Conservation (phyloP, 2,329 filamentous ascomycete species). For the Pestalotiopsis fici region DNA sequence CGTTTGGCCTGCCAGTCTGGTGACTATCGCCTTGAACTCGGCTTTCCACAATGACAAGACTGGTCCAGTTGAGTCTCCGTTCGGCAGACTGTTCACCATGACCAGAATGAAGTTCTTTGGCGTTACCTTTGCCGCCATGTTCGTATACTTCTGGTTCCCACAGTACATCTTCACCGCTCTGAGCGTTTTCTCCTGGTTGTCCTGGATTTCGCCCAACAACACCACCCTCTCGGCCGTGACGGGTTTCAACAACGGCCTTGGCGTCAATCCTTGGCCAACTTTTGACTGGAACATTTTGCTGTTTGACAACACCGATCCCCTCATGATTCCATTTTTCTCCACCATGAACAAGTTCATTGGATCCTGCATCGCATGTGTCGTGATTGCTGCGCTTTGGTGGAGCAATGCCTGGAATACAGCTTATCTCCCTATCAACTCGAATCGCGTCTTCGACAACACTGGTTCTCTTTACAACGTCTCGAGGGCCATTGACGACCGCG, state of each 20-base stretch:
- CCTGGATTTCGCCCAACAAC: constrained; percentile 48
- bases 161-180: constrained; percentile 48
- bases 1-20: constrained; percentile 49
- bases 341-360: constrained; percentile 65
- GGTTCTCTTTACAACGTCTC: constrained; percentile 47
- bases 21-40: constrained; percentile 46
- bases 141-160: constrained; percentile 53
- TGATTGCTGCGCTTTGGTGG: constrained; percentile 60
- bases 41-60: constrained; percentile 48
- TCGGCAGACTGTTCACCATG: constrained; percentile 31
- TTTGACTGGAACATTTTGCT: constrained; percentile 40
- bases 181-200: constrained; percentile 52
- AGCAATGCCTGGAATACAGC: constrained; percentile 57
- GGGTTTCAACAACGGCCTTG: constrained; percentile 33
- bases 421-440: constrained; percentile 51
- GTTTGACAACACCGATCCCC: constrained; percentile 21
- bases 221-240: constrained; percentile 28
- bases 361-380: constrained; percentile 53
- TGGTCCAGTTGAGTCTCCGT: constrained; percentile 28
- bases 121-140: constrained; percentile 44
- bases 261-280: constrained; percentile 35
- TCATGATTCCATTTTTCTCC: constrained; percentile 49
- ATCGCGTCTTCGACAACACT: constrained; percentile 51
- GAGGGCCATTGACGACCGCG: constrained; percentile 27
- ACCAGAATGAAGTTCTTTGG: constrained; percentile 48